phyloP scores from a whole-genome alignment of 371 early-diverging fungal species.

The Mucor irregularis region DNA sequence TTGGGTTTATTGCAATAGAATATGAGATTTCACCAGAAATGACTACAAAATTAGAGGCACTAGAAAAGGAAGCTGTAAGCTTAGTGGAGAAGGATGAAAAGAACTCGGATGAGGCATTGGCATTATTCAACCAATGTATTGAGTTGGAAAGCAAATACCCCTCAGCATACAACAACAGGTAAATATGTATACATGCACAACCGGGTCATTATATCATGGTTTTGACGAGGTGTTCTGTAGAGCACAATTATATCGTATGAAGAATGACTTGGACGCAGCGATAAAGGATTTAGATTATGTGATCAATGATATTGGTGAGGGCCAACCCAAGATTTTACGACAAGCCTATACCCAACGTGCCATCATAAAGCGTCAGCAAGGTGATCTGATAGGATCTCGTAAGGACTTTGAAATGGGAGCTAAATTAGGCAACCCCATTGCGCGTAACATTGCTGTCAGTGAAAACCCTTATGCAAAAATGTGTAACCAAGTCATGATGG shows the following conservation, averaged over 20 bases:
- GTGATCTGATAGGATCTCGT: conserved; percentile 67
- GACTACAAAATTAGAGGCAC: conserved; percentile 35
- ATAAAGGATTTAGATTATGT: conserved; percentile 73
- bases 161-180: conserved; percentile 86
- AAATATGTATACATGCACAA: conserved; percentile 3
- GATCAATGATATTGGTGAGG: conserved; percentile 56
- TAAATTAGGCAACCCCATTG: conserved; percentile 79
- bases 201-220: not conserved
- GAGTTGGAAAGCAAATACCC: conserved; percentile 67
- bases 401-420: conserved; percentile 78
- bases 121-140: conserved; percentile 49
- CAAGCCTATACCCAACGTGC: conserved; percentile 91
- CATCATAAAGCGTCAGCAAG: conserved; percentile 63
- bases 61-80: conserved; percentile 53
- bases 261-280: conserved; percentile 55
- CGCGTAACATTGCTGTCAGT: conserved; percentile 70
- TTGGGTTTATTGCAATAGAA: conserved; percentile 4
- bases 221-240: conserved; percentile 39
- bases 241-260: conserved; percentile 79
- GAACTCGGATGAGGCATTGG: conserved; percentile 50
- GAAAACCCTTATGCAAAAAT: conserved; percentile 93
- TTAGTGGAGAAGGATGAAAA: conserved; percentile 49
- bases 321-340: conserved; percentile 65
- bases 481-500: conserved; percentile 76
- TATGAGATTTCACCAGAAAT: conserved; percentile 30